phyloP scores from a whole-genome alignment of 2,329 filamentous ascomycete genomes.

The Graphilbum fragrans region DNA sequence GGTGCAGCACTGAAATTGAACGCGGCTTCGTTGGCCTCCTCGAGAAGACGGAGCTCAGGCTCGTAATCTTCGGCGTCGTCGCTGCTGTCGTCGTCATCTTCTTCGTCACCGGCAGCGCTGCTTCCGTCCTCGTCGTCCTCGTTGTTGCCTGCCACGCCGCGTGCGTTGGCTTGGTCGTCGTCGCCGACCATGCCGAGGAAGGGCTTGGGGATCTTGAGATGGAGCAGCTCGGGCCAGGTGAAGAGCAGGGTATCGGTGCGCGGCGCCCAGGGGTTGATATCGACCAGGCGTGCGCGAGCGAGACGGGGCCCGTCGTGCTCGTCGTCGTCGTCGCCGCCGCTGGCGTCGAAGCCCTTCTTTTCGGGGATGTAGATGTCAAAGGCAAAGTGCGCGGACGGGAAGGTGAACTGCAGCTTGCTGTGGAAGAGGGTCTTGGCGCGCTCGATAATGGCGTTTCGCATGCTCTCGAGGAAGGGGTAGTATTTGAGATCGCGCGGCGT shows the following conservation, averaged over 20 bases:
- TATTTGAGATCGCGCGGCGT: constrained; percentile 84
- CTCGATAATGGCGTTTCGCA: constrained; percentile 55
- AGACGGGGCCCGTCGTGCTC: constrained; percentile 37
- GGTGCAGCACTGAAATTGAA: constrained; percentile 76
- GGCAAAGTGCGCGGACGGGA: constrained; percentile 71
- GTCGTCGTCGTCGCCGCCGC: constrained; percentile 25
- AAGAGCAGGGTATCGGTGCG: constrained; percentile 84
- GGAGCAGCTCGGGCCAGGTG: constrained; percentile 77
- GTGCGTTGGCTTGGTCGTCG: constrained; percentile 6
- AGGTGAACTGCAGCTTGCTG: constrained; percentile 58
- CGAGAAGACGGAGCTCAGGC: constrained; percentile 73
- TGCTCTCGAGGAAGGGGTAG: constrained; percentile 62
- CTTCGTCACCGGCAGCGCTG: constrained; percentile 21
- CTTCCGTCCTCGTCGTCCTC: constrained; percentile 22
- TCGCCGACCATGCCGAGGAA: constrained; percentile 34
- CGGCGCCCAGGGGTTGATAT: constrained; percentile 90
- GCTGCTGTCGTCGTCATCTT: constrained; percentile 24
- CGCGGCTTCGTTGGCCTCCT: constrained; percentile 70
- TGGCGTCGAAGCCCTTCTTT: constrained; percentile 30
- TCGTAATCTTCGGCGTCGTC: constrained; percentile 45
- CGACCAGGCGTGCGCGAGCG: constrained; percentile 71
- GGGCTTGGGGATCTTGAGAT: constrained; percentile 49
- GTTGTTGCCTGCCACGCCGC: constrained; percentile 10
- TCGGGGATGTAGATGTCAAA: constrained; percentile 91
- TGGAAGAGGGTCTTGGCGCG: constrained; percentile 69